Percentiles rank a stretch among this genome's conserved stretches.
phyloP scores from a whole-genome alignment of 768 basidiomycete species.

The Nevesoporus exiguus region DNA sequence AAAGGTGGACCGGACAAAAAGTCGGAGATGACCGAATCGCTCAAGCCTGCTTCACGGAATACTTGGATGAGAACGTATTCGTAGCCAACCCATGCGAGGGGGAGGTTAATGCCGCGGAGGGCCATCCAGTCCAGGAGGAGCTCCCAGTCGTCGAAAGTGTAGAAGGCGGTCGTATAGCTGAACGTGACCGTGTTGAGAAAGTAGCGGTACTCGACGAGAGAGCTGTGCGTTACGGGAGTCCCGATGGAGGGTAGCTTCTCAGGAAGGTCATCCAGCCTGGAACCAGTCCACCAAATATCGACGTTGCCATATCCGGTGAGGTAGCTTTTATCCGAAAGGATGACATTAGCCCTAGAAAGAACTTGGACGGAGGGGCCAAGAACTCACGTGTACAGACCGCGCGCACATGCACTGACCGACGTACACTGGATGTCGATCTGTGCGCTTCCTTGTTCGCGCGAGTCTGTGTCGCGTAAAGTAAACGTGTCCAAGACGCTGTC shows the following conservation, averaged over 20 bases:
- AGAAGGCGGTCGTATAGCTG: conserved; percentile 39
- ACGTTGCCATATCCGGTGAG: conserved; percentile 36
- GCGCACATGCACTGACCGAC: conserved; percentile 36
- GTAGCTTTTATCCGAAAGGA: conserved; percentile 20
- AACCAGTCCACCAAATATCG: conserved; percentile 45
- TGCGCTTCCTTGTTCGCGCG: conserved; percentile 5
- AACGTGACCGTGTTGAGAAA: conserved; percentile 45
- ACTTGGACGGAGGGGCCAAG: neutral
- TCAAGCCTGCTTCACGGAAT: conserved; percentile 37
- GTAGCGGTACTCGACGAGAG: conserved; percentile 39
- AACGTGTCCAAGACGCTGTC: conserved; percentile 30
- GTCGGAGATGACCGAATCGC: conserved; percentile 31
- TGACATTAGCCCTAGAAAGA: neutral
- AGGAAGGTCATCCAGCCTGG: conserved; percentile 34
- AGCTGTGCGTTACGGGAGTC: conserved; percentile 27
- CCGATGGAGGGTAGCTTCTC: conserved; percentile 30
- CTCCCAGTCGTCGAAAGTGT: conserved; percentile 38
- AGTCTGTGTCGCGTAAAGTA: conserved; percentile 27
- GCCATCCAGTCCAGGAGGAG: conserved; percentile 42
- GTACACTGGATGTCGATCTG: conserved; percentile 33
- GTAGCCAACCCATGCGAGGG: conserved; percentile 41
- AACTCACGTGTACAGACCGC: conserved; percentile 38
- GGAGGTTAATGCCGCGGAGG: conserved; percentile 39
- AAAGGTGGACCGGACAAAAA: conserved; percentile 41
- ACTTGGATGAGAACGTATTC: conserved; percentile 37